Percentiles rank a stretch among this genome's conserved stretches.
These are phyloP conservation scores for Coemansia sp. DNA, from an alignment of 192 early-diverging fungal species.

Conservation along the genomic window DNA sequence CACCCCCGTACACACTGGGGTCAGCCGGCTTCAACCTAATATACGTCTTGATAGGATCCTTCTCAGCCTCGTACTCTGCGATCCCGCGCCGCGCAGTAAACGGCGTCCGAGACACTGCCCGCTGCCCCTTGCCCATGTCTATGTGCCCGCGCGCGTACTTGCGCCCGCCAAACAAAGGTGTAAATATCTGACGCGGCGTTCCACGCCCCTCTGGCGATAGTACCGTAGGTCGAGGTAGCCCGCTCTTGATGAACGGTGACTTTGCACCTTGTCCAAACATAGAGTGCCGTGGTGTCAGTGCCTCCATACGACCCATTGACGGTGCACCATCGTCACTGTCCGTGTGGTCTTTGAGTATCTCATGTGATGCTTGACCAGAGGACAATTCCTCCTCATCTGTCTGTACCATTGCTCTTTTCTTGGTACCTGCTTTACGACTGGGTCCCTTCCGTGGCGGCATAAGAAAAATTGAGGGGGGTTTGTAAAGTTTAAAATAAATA, in stretches of 20 bases:
- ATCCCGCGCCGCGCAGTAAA: conserved; percentile 42
- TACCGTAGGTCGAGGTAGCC: neutral
- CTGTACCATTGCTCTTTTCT: neutral
- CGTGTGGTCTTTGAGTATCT: neutral
- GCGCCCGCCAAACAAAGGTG: conserved; percentile 34
- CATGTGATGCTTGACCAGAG: neutral
- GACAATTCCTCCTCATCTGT: neutral
- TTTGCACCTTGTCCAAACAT: neutral
- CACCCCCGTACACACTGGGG: conserved; percentile 1
- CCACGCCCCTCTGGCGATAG: conserved; percentile 4
- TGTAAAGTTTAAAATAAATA: neutral
- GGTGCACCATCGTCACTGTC: neutral
- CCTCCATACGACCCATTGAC: neutral
- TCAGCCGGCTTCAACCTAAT: conserved; percentile 42
- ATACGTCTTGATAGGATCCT: conserved; percentile 52
- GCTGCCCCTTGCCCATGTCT: conserved; percentile 15
- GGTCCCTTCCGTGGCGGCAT: conserved; percentile 23
- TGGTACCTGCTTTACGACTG: neutral
- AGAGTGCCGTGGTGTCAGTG: neutral
- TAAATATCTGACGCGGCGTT: conserved; percentile 23
- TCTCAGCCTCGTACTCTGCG: conserved; percentile 37
- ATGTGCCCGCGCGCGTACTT: conserved; percentile 31
- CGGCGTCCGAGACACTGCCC: conserved; percentile 45
- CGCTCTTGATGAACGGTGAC: neutral
- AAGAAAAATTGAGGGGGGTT: no score